Evolutionary conservation across 495 filamentous ascomycete species (phyloP), one percentile per base, ranked within the genome.

Genomic region (Neohortaea acidophila): DNA sequence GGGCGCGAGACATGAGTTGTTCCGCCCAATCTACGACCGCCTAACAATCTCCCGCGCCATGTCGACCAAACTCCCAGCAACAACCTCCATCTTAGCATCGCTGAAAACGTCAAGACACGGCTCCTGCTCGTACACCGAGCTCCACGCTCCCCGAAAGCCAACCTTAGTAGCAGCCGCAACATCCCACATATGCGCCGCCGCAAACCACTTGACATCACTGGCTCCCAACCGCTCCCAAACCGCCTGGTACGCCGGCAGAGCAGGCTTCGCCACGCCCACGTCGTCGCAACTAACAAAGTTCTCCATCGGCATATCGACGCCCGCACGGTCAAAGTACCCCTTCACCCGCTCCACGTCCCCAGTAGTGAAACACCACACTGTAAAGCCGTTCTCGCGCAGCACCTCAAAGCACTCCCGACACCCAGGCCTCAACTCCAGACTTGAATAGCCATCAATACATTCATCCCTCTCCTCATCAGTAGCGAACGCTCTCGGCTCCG

Each of bases 111-210:
- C n/a, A n/a, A n/a, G n/a, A n/a, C n/a, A n/a, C n/a, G n/a, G n/a
- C n/a, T n/a, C n/a, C n/a, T n/a, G n/a, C n/a, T n/a, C n/a, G n/a
- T n/a, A n/a, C n/a, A n/a, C n/a, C n/a, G n/a, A n/a, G n/a, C n/a
- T n/a, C n/a, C n/a, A n/a, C n/a, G n/a, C n/a, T n/a, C n/a, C n/a
- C n/a, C n/a, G 20, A 13, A 5, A 64, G 35, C 61, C 59, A 17
- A 24, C 44, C 27, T 49, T 57, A 21, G 33, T 39, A 14, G 59
- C 59, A 14, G 58, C 59, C 8, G 48, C 36, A n/a, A 56, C 56
- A 55, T 62, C 59, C 59, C 59, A 62, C 58, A 59, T 60, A 48
- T 62, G 59, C 3, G 58, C 59, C 9, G 59, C 59, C 2, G 52
- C 59, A 46, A 60, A 58, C 55, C 55, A 58, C 41, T 14, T 39